Percentiles rank a stretch among this genome's conserved stretches.
Conservation (phyloP, 768 basidiomycete genomes). For the Rhodotorula kratochvilovae region DNA sequence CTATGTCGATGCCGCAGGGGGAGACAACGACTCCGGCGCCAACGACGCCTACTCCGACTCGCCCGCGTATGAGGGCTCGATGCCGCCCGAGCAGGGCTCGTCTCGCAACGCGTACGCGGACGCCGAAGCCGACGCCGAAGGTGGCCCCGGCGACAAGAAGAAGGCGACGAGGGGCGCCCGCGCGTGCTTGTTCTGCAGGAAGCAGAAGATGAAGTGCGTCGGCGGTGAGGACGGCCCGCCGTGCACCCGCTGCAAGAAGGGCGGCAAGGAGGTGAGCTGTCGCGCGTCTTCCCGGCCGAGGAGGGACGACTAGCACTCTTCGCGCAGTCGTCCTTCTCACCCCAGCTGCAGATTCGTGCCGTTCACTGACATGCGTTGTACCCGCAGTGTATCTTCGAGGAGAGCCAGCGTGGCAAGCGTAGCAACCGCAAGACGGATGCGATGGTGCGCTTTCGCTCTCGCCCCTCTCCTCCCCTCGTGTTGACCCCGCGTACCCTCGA, state of each 20-base stretch:
- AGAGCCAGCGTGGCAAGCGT: constrained; percentile 78
- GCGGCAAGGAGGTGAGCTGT: constrained; percentile 54
- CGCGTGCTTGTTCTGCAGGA: constrained; percentile 87
- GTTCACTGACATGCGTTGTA: background rate
- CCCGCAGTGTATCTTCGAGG: constrained; percentile 77
- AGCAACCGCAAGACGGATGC: constrained; percentile 42
- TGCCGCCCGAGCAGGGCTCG: background rate
- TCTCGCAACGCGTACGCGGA: background rate
- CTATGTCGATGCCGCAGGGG: background rate
- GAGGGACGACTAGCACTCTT: too few species aligned
- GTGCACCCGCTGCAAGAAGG: constrained; percentile 70
- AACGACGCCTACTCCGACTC: background rate
- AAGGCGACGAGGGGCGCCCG: constrained; percentile 51
- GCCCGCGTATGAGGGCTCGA: background rate
- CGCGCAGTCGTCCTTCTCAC: too few species aligned
- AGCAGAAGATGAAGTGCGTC: constrained; percentile 53
- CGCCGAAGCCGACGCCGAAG: background rate
- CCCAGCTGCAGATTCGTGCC: too few species aligned
- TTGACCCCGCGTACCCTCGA: too few species aligned
- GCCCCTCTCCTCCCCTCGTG: background rate
- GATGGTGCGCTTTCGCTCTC: constrained; percentile 30
- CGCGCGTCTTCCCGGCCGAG: too few species aligned
- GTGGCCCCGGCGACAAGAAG: constrained; percentile 32
- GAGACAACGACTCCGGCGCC: background rate
- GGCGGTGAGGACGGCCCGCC: constrained; percentile 76